phyloP scores from a whole-genome alignment of 2,329 filamentous ascomycete genomes.

The Cryphonectria japonica region DNA sequence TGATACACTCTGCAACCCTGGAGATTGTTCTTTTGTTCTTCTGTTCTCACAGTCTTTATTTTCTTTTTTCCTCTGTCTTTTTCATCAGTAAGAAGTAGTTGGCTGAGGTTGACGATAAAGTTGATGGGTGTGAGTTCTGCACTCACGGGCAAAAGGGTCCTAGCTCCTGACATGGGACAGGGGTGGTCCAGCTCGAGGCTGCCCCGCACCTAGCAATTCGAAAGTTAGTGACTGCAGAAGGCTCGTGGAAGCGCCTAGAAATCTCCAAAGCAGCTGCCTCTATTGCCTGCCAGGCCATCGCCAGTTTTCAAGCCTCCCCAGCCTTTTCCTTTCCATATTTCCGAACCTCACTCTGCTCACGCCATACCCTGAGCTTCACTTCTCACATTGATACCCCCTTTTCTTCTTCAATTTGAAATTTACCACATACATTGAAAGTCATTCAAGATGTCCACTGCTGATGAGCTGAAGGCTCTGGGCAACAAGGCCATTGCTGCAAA shows the following conservation, averaged over 20 bases:
- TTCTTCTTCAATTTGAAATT: neutral
- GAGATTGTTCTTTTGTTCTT: too few relatives aligned
- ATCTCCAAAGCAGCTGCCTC: conserved; percentile 22
- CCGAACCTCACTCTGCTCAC: neutral
- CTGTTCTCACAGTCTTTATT: too few relatives aligned
- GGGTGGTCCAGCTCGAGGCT: neutral
- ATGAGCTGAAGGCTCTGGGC: conserved; percentile 92
- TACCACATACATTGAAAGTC: neutral
- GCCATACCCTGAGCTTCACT: neutral
- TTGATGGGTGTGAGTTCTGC: conserved; percentile 4
- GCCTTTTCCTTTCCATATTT: neutral
- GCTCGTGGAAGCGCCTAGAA: conserved; percentile 29
- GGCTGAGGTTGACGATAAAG: neutral
- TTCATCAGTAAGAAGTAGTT: too few relatives aligned
- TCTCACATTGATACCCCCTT: neutral
- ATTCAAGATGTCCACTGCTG: conserved; percentile 59
- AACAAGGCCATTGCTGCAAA: conserved; percentile 99
- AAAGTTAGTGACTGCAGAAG: conserved; percentile 3
- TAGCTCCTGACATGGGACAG: conserved; percentile 3
- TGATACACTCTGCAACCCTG: neutral
- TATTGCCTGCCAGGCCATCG: conserved; percentile 14
- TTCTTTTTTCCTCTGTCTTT: too few relatives aligned
- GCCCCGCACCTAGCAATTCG: neutral
- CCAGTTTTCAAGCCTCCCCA: conserved; percentile 13
- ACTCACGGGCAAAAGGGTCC: neutral